Percentiles rank a stretch among this genome's conserved stretches.
Conservation (phyloP, 345 rosid genomes). For the Hypericum androsaemum region DNA sequence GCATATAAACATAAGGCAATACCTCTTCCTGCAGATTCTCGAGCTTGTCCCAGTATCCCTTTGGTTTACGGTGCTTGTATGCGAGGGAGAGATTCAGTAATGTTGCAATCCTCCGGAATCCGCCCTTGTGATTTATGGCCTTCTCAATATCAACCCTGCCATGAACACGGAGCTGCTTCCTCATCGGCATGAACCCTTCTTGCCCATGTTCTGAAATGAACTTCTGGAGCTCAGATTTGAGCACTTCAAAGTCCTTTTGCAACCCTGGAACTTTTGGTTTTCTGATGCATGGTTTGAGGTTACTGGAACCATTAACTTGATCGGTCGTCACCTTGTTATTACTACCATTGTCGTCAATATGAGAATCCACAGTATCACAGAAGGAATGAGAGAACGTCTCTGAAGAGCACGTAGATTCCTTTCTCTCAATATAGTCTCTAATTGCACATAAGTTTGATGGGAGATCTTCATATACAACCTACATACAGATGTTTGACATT, state of each 20-base stretch:
- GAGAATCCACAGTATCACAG: constrained; percentile 25
- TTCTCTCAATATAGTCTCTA: constrained; percentile 77
- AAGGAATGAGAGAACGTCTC: constrained; percentile 25
- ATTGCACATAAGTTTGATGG: constrained; percentile 89
- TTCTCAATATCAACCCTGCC: constrained; percentile 95
- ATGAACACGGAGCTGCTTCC: constrained; percentile 84
- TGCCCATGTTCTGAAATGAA: constrained; percentile 80
- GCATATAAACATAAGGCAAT: neutral
- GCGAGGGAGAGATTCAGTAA: constrained; percentile 85
- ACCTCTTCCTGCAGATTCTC: constrained; percentile 93
- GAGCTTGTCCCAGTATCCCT: constrained; percentile 95
- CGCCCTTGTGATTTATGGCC: constrained; percentile 87
- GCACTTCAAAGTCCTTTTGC: constrained; percentile 67
- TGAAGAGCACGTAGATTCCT: constrained; percentile 23
- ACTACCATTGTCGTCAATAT: constrained; percentile 15
- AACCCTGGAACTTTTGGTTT: constrained; percentile 79
- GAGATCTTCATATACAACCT: constrained; percentile 97
- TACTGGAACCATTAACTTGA: constrained; percentile 11
- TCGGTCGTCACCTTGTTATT: constrained; percentile 7
- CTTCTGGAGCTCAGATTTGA: constrained; percentile 69
- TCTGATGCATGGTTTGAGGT: constrained; percentile 29
- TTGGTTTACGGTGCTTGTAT: constrained; percentile 88
- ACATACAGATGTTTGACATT: neutral
- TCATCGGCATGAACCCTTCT: constrained; percentile 99
- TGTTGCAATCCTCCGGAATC: constrained; percentile 74